Percentiles rank a stretch among this genome's conserved stretches.
Conservation (phyloP, 2,329 filamentous ascomycete species). For the Fusarium sp. region DNA sequence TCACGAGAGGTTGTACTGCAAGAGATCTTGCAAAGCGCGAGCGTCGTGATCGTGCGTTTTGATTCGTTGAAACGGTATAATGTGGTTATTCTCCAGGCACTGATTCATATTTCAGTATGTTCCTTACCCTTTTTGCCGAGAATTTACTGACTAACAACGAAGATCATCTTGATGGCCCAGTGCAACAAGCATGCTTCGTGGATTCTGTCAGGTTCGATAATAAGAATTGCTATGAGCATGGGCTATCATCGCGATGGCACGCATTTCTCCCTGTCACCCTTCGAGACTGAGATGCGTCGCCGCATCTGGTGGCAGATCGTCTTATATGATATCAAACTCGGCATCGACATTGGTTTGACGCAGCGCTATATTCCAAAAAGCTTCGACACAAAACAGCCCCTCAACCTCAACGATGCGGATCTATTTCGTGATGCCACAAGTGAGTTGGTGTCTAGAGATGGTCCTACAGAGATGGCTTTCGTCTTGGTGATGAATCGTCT, state of each 20-base stretch:
- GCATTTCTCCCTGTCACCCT: background rate
- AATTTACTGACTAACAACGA: background rate
- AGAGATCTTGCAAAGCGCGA: background rate
- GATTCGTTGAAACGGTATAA: background rate
- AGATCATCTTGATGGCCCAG: background rate
- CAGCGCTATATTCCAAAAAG: background rate
- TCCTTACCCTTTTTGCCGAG: background rate
- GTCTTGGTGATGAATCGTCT: background rate
- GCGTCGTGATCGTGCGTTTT: background rate
- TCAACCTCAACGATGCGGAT: background rate
- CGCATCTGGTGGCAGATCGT: background rate
- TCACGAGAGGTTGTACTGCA: background rate
- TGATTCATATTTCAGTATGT: background rate
- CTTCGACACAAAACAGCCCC: background rate
- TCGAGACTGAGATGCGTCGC: background rate
- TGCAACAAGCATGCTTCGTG: background rate
- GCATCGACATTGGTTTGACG: background rate
- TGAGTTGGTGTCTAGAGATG: background rate
- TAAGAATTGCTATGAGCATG: background rate
- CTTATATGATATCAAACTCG: background rate
- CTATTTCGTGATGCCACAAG: background rate
- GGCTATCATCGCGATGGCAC: background rate
- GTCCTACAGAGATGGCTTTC: background rate
- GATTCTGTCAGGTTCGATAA: background rate
- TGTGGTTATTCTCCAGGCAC: background rate